Percentiles rank a stretch among this genome's conserved stretches.
phyloP scores from a whole-genome alignment of 23 red algal genomes.

The Gracilaria vermiculophylla region DNA sequence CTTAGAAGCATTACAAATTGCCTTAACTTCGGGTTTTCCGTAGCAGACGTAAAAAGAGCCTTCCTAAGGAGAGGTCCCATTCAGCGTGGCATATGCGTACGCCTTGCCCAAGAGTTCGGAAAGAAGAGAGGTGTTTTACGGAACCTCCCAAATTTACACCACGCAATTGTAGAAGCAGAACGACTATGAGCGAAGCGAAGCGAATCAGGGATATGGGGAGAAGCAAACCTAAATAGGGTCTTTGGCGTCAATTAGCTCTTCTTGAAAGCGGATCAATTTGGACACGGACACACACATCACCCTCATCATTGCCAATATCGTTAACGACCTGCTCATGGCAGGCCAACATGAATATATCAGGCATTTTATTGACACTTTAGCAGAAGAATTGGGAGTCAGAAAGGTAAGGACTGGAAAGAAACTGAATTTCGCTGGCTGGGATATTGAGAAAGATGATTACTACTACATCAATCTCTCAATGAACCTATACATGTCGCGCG shows the following conservation, averaged over 20 bases:
- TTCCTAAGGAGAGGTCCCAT: constrained; percentile 2
- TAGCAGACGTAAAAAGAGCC: not conserved
- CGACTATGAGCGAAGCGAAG: not conserved
- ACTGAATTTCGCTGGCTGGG: constrained; percentile 6
- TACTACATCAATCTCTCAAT: not conserved
- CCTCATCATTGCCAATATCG: constrained; percentile 21
- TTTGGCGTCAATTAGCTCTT: constrained; percentile 4
- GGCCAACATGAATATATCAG: not conserved
- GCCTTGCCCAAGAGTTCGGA: not conserved
- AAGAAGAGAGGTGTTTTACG: not conserved
- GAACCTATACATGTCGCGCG: not conserved
- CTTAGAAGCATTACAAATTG: not conserved
- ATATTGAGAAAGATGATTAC: not conserved
- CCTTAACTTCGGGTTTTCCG: not conserved
- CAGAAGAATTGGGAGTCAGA: not conserved
- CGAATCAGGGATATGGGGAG: not conserved
- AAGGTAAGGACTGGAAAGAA: not conserved
- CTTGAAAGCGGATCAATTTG: not conserved
- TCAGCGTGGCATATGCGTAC: constrained; percentile 1
- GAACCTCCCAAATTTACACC: constrained; percentile 13
- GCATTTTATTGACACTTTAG: not conserved
- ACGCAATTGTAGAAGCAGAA: constrained; percentile 25
- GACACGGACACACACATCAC: not conserved
- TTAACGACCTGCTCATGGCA: constrained; percentile 3
- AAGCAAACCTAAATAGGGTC: not conserved